Conservation (phyloP, 140 eudicot species). For the Bidens hawaiensis region DNA sequence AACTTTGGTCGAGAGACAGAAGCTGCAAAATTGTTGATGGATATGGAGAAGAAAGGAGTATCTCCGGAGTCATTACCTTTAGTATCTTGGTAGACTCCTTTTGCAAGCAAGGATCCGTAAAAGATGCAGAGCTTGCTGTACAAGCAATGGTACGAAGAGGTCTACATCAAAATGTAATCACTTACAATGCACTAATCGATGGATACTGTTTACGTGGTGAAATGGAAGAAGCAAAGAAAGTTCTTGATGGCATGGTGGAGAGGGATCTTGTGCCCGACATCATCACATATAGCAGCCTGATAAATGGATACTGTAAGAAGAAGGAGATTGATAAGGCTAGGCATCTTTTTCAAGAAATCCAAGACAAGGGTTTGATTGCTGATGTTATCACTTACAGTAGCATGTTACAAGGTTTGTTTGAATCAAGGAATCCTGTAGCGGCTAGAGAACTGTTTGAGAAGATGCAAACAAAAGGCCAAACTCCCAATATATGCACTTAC, state of each 20-base stretch:
- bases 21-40: background rate
- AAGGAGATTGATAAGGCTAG: background rate
- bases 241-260: background rate
- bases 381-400: background rate
- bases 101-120: background rate
- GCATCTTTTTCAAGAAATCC: background rate
- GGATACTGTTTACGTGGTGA: conserved; percentile 10
- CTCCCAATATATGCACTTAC: background rate
- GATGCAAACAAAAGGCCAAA: background rate
- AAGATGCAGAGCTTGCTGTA: conserved; percentile 15
- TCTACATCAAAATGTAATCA: background rate
- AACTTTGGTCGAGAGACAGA: background rate
- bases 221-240: background rate
- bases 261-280: background rate
- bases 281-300: background rate
- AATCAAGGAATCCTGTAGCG: background rate
- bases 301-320: conserved; percentile 9
- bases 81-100: background rate
- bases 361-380: conserved; percentile 1
- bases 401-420: conserved; percentile 4
- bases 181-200: background rate
- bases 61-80: background rate
- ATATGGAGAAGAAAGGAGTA: background rate
- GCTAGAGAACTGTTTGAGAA: background rate
- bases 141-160: conserved; percentile 10